Percentiles rank a stretch among this genome's conserved stretches.
These are phyloP conservation scores for Fusarium acutatum DNA, from an alignment of 2,329 filamentous ascomycete species.

Conservation along the genomic window DNA sequence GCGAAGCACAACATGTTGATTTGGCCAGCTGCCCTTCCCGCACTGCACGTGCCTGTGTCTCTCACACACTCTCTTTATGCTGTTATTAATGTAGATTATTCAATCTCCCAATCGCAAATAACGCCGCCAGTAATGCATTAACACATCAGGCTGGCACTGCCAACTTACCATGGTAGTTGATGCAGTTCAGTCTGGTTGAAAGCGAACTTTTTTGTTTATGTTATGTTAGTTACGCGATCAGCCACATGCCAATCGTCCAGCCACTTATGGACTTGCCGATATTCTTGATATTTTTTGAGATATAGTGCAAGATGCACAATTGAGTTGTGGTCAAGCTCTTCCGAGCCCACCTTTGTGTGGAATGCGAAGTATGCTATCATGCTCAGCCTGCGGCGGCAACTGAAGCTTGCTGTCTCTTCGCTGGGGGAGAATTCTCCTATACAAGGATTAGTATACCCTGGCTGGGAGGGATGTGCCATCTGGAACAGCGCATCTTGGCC, in stretches of 20 bases:
- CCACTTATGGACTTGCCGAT: conserved; percentile 27
- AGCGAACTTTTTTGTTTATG: conserved; percentile 20
- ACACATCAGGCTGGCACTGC: conserved; percentile 17
- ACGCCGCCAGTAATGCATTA: conserved; percentile 25
- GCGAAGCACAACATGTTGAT: background rate
- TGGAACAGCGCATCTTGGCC: conserved; percentile 15
- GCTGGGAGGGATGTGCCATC: conserved; percentile 2
- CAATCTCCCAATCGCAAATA: conserved; percentile 21
- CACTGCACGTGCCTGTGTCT: conserved; percentile 5
- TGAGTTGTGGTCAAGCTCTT: conserved; percentile 6
- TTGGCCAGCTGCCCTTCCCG: conserved; percentile 1
- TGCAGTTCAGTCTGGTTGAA: conserved; percentile 22
- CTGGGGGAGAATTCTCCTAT: conserved; percentile 51
- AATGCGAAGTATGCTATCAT: background rate
- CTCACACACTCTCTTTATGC: background rate
- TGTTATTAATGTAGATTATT: conserved; percentile 38
- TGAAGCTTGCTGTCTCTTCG: conserved; percentile 54
- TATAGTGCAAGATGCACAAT: conserved; percentile 11
- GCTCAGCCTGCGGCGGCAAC: conserved; percentile 52
- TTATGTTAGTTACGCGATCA: conserved; percentile 28
- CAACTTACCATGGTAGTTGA: conserved; percentile 21
- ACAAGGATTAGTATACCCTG: conserved; percentile 38
- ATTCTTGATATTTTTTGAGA: background rate
- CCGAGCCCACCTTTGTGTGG: conserved; percentile 14
- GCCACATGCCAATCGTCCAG: conserved; percentile 15